Evolutionary conservation across 495 filamentous ascomycete species (phyloP).

Genomic region (Bathelium albidoporum): DNA sequence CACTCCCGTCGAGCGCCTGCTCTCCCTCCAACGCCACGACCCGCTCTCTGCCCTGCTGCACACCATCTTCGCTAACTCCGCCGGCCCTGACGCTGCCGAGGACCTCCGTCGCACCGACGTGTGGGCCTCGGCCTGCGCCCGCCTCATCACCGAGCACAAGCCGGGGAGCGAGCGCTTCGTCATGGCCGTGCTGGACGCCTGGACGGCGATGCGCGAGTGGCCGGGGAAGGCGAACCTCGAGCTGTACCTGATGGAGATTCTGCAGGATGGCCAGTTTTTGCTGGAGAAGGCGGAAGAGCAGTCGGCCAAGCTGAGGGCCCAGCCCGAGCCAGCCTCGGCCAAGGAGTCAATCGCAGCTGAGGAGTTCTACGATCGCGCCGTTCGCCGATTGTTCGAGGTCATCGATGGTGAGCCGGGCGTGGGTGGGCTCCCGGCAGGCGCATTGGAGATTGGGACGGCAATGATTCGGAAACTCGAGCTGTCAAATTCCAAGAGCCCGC

Average conservation of each 20-base stretch:
- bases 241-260: constrained; percentile 82
- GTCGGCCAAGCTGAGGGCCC: constrained; percentile 45
- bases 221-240: constrained; percentile 79
- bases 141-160: constrained; percentile 53
- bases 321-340: constrained; percentile 48
- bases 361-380: constrained; percentile 78
- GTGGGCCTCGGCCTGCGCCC: constrained; percentile 82
- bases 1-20: constrained; percentile 50
- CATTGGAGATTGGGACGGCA: constrained; percentile 70
- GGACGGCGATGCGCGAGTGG: constrained; percentile 81
- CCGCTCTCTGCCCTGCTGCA: constrained; percentile 76
- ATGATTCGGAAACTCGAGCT: constrained; percentile 67
- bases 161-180: constrained; percentile 54
- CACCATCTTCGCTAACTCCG: constrained; percentile 79
- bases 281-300: constrained; percentile 65
- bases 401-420: constrained; percentile 64
- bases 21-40: constrained; percentile 81
- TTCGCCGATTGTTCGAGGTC: constrained; percentile 73
- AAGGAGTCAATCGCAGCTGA: constrained; percentile 71
- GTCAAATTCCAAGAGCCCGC: constrained; percentile 48
- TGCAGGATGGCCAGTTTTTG: constrained; percentile 85
- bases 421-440: constrained; percentile 74
- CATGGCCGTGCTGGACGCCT: constrained; percentile 65
- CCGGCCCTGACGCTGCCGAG: constrained; percentile 66
- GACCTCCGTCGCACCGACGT: constrained; percentile 62